Percentiles rank a stretch among this genome's conserved stretches.
These are phyloP conservation scores for Aureobasidium zeae DNA, from an alignment of 2,329 filamentous ascomycete species.

Conservation along the genomic window DNA sequence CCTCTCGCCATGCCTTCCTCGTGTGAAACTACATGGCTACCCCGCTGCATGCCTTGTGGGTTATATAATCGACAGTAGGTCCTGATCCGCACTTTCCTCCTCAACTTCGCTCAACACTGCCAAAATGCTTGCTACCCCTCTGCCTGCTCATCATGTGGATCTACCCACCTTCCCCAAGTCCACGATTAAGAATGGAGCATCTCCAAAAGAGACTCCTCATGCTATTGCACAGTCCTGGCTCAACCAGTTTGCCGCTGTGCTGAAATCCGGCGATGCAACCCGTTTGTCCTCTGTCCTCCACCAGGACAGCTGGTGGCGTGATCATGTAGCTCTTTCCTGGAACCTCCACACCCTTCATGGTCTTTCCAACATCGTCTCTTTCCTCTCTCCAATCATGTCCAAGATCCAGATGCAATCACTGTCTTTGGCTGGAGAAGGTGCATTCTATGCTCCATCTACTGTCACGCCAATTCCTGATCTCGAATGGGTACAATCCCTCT, in stretches of 20 bases:
- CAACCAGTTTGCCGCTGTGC: conserved; percentile 21
- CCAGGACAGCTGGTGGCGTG: conserved; percentile 47
- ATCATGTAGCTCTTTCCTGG: conserved; percentile 50
- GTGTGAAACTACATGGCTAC: neutral
- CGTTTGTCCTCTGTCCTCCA: conserved; percentile 32
- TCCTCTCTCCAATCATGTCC: conserved; percentile 30
- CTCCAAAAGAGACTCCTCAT: conserved; percentile 16
- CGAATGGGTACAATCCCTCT: conserved; percentile 49
- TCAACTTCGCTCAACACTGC: neutral
- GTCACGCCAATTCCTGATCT: conserved; percentile 43
- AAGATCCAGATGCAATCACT: conserved; percentile 38
- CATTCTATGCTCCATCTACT: conserved; percentile 33
- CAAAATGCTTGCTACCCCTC: conserved; percentile 11
- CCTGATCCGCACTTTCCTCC: neutral
- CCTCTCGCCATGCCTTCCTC: conserved; percentile 5
- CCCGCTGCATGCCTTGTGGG: conserved; percentile 10
- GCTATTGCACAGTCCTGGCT: conserved; percentile 27
- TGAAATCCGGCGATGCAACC: conserved; percentile 20
- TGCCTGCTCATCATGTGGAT: conserved; percentile 1
- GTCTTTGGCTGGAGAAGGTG: conserved; percentile 33
- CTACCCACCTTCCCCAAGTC: neutral
- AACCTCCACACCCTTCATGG: conserved; percentile 45
- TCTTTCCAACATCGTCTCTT: conserved; percentile 32
- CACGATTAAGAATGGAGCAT: neutral
- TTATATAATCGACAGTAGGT: neutral